Percentiles rank a stretch among this genome's conserved stretches.
Conservation (phyloP, 257 asterid genomes). For the Salvia miltiorrhiza region DNA sequence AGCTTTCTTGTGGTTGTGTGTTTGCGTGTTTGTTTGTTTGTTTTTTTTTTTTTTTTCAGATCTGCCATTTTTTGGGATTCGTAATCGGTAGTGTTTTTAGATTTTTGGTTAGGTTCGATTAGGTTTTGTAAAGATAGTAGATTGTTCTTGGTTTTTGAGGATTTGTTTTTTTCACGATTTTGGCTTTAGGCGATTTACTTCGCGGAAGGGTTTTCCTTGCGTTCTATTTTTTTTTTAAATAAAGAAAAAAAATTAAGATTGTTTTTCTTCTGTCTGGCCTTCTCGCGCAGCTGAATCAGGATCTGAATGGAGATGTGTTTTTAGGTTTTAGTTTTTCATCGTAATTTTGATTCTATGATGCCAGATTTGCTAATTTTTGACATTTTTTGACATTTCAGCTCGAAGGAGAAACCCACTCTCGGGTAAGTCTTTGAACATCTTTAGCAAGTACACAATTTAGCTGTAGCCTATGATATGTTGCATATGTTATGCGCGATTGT, state of each 20-base stretch:
- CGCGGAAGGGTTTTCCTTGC: not conserved
- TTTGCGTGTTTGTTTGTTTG: not conserved
- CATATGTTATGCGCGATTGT: not conserved
- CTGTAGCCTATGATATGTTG: not conserved
- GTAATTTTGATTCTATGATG: not conserved
- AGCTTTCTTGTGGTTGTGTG: not conserved
- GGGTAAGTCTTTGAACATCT: slow-evolving; percentile 55
- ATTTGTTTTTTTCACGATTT: not conserved
- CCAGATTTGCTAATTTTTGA: slow-evolving; percentile 18
- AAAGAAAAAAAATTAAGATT: too few species aligned
- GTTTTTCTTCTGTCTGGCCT: not conserved
- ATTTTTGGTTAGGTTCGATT: not conserved
- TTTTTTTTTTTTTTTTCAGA: slow-evolving; percentile 17
- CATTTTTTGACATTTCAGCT: slow-evolving; percentile 59
- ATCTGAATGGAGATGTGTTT: slow-evolving; percentile 12
- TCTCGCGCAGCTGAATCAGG: not conserved
- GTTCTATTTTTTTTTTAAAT: not conserved
- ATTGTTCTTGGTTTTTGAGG: not conserved
- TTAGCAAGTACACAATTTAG: not conserved
- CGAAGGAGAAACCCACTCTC: slow-evolving; percentile 99
- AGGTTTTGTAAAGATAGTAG: not conserved
- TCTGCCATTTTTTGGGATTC: slow-evolving; percentile 26
- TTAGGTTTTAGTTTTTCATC: not conserved
- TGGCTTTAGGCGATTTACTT: slow-evolving; percentile 6
- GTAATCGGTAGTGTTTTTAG: not conserved